phyloP scores from a whole-genome alignment of 2,329 filamentous ascomycete species.

The Trematosphaeria pertusa region DNA sequence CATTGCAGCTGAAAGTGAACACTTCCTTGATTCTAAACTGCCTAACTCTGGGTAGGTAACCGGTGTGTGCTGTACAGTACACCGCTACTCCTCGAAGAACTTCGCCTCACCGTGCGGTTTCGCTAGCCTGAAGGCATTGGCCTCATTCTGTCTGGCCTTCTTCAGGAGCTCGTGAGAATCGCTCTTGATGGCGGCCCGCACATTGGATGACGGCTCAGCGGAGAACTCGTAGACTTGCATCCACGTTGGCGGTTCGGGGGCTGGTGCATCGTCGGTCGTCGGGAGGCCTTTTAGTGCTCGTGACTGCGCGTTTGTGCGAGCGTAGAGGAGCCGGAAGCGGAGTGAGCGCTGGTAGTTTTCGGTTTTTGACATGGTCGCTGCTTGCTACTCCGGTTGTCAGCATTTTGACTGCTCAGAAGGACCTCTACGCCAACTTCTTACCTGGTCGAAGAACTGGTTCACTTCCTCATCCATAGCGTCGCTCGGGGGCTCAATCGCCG shows the following conservation, averaged over 20 bases:
- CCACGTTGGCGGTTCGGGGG: slow-evolving; percentile 34
- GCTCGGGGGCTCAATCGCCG: slow-evolving; percentile 22
- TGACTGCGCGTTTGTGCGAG: slow-evolving; percentile 40
- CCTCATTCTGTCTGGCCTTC: slow-evolving; percentile 24
- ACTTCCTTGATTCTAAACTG: too few relatives aligned
- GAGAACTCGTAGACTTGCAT: slow-evolving; percentile 37
- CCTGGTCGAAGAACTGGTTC: slow-evolving; percentile 23
- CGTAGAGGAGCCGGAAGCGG: slow-evolving; percentile 31
- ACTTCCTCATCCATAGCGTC: slow-evolving; percentile 19
- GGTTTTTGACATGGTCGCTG: slow-evolving; percentile 11
- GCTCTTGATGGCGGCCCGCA: slow-evolving; percentile 8
- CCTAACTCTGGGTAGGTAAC: too few relatives aligned
- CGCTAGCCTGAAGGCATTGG: slow-evolving; percentile 21
- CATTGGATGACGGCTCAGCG: slow-evolving; percentile 11
- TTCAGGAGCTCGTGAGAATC: slow-evolving; percentile 17
- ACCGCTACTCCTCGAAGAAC: slow-evolving; percentile 21
- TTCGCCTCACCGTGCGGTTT: slow-evolving; percentile 21
- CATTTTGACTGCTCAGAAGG: too few relatives aligned
- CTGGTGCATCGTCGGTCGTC: slow-evolving; percentile 27
- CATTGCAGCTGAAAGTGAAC: too few relatives aligned
- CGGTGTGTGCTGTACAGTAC: slow-evolving; percentile 13
- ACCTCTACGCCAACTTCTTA: too few relatives aligned
- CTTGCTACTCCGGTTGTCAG: slow-evolving; percentile 31
- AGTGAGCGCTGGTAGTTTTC: slow-evolving; percentile 31
- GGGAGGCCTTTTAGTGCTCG: slow-evolving; percentile 36